phyloP scores from a whole-genome alignment of 441 rosid species.

The Erodium trifolium region DNA sequence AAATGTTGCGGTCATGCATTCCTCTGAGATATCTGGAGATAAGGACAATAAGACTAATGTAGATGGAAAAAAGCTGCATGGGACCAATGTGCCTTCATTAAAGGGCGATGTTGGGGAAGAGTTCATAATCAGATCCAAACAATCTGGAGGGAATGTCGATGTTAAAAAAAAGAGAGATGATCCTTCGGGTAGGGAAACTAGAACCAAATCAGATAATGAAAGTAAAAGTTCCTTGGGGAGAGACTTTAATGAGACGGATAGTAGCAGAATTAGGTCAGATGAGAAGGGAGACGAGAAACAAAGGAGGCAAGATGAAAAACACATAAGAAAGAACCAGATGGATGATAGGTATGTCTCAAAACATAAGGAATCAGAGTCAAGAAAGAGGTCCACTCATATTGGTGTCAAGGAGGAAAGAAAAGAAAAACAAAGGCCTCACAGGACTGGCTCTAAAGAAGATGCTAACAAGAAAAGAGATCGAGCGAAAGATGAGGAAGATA shows the following conservation, averaged over 20 bases:
- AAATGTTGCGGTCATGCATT: conserved; percentile 16
- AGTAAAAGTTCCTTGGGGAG: conserved; percentile 34
- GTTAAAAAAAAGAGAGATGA: conserved; percentile 28
- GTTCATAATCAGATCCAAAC: conserved; percentile 24
- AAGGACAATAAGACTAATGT: conserved; percentile 21
- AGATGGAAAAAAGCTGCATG: conserved; percentile 25
- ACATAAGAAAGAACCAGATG: conserved; percentile 41
- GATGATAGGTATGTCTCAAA: conserved; percentile 45
- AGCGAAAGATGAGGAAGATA: conserved; percentile 47
- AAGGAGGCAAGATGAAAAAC: conserved; percentile 40
- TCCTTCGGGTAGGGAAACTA: conserved; percentile 33
- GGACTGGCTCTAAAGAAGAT: conserved; percentile 48
- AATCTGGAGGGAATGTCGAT: conserved; percentile 22
- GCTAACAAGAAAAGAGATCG: conserved; percentile 45
- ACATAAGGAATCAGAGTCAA: conserved; percentile 48
- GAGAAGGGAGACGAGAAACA: conserved; percentile 35
- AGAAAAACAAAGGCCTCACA: conserved; percentile 47
- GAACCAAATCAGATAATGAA: conserved; percentile 31
- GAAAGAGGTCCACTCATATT: conserved; percentile 32
- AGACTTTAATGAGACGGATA: conserved; percentile 32
- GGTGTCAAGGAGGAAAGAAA: conserved; percentile 46
- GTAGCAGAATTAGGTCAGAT: conserved; percentile 31
- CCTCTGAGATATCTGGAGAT: conserved; percentile 27
- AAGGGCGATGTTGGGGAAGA: conserved; percentile 20
- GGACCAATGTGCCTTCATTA: conserved; percentile 11